These are phyloP conservation scores for Tricholoma terreum DNA, from an alignment of 768 basidiomycete genomes.

Conservation along the genomic window DNA sequence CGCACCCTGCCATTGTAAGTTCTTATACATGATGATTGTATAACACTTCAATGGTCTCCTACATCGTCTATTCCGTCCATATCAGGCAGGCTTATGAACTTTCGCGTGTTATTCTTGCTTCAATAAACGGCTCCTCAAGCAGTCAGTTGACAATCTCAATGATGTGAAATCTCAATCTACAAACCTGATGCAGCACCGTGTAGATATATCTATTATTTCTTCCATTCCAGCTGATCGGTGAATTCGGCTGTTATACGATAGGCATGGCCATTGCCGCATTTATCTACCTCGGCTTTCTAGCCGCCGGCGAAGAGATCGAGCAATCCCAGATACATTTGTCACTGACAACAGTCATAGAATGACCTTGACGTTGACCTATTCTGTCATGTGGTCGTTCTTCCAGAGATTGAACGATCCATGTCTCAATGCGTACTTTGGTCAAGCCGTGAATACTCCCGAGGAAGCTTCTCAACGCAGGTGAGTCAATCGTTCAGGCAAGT, in stretches of 20 bases:
- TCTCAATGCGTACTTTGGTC: constrained; percentile 39
- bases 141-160: constrained; percentile 20
- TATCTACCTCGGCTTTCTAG: constrained; percentile 74
- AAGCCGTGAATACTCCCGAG: too few species aligned
- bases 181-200: constrained; percentile 44
- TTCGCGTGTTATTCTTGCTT: not conserved
- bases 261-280: constrained; percentile 65
- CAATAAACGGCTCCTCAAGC: constrained; percentile 22
- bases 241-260: constrained; percentile 63
- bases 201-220: constrained; percentile 76
- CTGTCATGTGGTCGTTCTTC: constrained; percentile 52
- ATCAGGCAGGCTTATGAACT: constrained; percentile 39
- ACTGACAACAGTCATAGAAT: constrained; percentile 36
- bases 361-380: constrained; percentile 68
- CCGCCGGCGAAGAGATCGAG: constrained; percentile 69
- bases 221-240: constrained; percentile 68
- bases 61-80: constrained; percentile 61
- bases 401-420: constrained; percentile 55
- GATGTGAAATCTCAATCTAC: not conserved
- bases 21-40: not conserved
- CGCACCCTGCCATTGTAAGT: constrained; percentile 65
- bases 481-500: too few species aligned
- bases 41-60: not conserved
- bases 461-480: too few species aligned
- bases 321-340: too few species aligned